Percentiles rank a stretch among this genome's conserved stretches.
Evolutionary conservation across 768 basidiomycete species (phyloP).

Genomic region (Hortiboletus campestris): DNA sequence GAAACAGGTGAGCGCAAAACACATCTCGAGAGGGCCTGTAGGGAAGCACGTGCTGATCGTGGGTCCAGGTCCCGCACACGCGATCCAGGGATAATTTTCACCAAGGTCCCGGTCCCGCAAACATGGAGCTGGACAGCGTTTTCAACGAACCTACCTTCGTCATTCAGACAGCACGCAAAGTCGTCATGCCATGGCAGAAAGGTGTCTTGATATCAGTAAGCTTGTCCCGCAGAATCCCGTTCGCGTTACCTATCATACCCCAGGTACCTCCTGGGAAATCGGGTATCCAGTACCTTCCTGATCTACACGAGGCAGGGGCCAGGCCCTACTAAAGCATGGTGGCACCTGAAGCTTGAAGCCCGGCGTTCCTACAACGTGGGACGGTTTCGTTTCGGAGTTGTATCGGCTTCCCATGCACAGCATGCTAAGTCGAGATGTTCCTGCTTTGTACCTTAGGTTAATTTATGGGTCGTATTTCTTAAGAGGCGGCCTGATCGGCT

Average conservation of each 20-base stretch:
- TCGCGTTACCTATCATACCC: constrained; percentile 4
- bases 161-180: constrained; percentile 24
- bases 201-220: constrained; percentile 25
- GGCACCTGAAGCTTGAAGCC: not conserved
- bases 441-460: constrained; percentile 7
- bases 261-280: constrained; percentile 28
- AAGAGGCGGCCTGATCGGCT: constrained; percentile 3
- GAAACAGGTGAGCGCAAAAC: constrained; percentile 14
- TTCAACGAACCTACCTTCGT: constrained; percentile 22
- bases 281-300: constrained; percentile 4
- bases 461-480: not conserved
- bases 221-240: not conserved
- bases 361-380: constrained; percentile 8
- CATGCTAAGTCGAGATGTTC: not conserved
- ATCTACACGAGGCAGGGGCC: constrained; percentile 18
- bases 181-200: constrained; percentile 16
- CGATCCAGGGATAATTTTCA: constrained; percentile 14
- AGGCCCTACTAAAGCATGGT: constrained; percentile 13
- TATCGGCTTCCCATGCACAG: constrained; percentile 3
- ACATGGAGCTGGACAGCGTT: constrained; percentile 1
- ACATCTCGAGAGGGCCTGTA: constrained; percentile 12
- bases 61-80: constrained; percentile 17
- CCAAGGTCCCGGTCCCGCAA: constrained; percentile 1
- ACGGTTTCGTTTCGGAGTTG: constrained; percentile 8
- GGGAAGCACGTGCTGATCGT: constrained; percentile 26